Evolutionary conservation across 2,329 filamentous ascomycete species (phyloP).

Genomic region (Plenodomus tracheiphilus): DNA sequence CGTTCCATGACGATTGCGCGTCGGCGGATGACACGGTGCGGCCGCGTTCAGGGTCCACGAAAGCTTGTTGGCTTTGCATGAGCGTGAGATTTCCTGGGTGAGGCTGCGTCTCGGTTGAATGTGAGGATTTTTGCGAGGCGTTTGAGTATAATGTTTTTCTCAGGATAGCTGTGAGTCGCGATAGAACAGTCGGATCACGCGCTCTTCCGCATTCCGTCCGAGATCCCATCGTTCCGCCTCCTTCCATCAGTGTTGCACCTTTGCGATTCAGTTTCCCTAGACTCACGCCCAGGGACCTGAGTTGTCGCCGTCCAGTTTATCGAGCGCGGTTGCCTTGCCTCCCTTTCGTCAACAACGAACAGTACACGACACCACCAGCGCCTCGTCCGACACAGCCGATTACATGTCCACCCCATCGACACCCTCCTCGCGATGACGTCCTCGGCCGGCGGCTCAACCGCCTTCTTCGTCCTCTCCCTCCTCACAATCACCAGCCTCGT

Average conservation of each 20-base stretch:
- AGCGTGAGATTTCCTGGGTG: not conserved
- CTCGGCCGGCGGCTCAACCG: constrained; percentile 74
- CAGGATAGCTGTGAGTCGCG: not conserved
- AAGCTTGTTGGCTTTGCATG: not conserved
- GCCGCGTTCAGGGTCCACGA: not conserved
- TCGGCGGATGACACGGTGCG: not conserved
- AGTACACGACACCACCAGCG: not conserved
- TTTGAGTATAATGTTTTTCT: too few relatives aligned
- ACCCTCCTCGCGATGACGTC: constrained; percentile 45
- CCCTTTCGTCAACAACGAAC: not conserved
- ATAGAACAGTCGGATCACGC: not conserved
- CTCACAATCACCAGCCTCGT: constrained; percentile 74
- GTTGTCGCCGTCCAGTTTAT: not conserved
- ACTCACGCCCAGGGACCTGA: not conserved
- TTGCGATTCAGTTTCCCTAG: not conserved
- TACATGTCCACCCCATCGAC: not conserved
- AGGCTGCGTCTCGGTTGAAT: too few relatives aligned
- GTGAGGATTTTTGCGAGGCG: too few relatives aligned
- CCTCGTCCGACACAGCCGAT: not conserved
- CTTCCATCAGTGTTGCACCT: not conserved
- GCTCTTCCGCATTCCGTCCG: not conserved
- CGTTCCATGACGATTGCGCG: not conserved
- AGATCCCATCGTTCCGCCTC: not conserved
- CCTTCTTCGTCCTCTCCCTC: constrained; percentile 76
- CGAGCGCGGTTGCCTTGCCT: not conserved